A percentile compares a stretch with the other conserved stretches of the same genome.
Evolutionary conservation across 345 rosid genomes (phyloP).

Genomic region (Arabidopsis suecica): DNA sequence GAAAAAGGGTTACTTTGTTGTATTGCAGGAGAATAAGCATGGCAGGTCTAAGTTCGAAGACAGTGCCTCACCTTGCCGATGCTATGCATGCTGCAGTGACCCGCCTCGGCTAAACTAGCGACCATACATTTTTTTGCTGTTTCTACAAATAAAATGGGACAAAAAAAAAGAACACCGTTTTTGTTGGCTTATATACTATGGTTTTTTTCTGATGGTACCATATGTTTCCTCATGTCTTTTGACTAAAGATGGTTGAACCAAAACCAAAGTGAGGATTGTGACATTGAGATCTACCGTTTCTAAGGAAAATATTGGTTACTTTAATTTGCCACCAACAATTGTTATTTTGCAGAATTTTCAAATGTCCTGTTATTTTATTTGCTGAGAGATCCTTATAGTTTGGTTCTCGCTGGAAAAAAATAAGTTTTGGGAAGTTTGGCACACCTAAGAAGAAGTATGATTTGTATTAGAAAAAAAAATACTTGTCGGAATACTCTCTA

Average conservation of each 20-base stretch:
- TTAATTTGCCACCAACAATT: background rate
- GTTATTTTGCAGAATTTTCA: background rate
- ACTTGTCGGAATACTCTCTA: background rate
- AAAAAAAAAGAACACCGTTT: conserved; percentile 17
- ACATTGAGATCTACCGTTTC: background rate
- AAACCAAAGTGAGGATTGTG: conserved; percentile 10
- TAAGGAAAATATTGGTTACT: background rate
- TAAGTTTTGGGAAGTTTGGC: background rate
- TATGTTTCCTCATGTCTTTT: conserved; percentile 27
- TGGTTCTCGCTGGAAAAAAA: background rate
- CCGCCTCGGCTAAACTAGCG: conserved; percentile 36
- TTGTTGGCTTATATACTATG: conserved; percentile 27
- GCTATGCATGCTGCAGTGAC: conserved; percentile 78
- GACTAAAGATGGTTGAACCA: background rate
- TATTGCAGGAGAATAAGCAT: conserved; percentile 80
- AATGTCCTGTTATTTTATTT: background rate
- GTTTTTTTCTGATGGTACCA: background rate
- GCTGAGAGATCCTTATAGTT: background rate
- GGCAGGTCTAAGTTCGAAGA: conserved; percentile 72
- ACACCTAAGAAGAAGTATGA: background rate
- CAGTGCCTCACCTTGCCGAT: conserved; percentile 69
- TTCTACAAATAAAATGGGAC: conserved; percentile 7
- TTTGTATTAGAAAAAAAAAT: background rate
- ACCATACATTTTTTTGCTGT: conserved; percentile 6
- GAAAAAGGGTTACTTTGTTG: conserved; percentile 4